phyloP scores from a whole-genome alignment of 345 rosid genomes.

The Populus ilicifolia region DNA sequence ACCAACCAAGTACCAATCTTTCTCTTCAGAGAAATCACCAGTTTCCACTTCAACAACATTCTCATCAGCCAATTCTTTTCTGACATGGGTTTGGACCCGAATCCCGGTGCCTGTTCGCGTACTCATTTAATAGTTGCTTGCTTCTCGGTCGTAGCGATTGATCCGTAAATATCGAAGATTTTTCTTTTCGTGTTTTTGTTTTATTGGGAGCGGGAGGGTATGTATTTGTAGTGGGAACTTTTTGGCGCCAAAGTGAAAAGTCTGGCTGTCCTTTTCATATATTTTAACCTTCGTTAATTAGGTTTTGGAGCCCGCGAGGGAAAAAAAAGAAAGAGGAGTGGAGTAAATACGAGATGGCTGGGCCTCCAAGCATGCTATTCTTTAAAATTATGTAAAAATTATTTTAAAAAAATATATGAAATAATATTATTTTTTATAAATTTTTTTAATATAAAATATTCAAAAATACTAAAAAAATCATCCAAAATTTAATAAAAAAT shows the following conservation, averaged over 20 bases:
- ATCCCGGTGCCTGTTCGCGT: neutral
- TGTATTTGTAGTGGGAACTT: neutral
- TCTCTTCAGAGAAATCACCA: slow-evolving; percentile 41
- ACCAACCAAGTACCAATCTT: slow-evolving; percentile 50
- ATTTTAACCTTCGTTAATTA: neutral
- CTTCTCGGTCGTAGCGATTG: neutral
- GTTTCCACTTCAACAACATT: slow-evolving; percentile 20
- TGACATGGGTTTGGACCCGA: neutral
- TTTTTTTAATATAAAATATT: too few relatives aligned
- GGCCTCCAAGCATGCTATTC: too few relatives aligned
- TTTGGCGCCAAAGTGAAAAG: neutral
- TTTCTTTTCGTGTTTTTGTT: too few relatives aligned
- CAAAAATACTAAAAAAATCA: too few relatives aligned
- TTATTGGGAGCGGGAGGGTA: too few relatives aligned
- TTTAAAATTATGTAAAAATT: too few relatives aligned
- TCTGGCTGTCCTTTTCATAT: neutral
- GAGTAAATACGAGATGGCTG: too few relatives aligned
- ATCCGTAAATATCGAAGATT: too few relatives aligned
- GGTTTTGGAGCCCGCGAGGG: neutral
- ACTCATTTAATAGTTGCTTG: neutral
- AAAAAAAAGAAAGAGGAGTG: too few relatives aligned
- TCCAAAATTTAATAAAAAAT: too few relatives aligned
- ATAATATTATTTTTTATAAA: too few relatives aligned
- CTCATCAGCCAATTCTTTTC: neutral
- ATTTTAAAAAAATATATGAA: too few relatives aligned